Evolutionary conservation across 2,329 filamentous ascomycete species (phyloP), one percentile per base, ranked within the genome.

Genomic region (Venturiaceae sp.): DNA sequence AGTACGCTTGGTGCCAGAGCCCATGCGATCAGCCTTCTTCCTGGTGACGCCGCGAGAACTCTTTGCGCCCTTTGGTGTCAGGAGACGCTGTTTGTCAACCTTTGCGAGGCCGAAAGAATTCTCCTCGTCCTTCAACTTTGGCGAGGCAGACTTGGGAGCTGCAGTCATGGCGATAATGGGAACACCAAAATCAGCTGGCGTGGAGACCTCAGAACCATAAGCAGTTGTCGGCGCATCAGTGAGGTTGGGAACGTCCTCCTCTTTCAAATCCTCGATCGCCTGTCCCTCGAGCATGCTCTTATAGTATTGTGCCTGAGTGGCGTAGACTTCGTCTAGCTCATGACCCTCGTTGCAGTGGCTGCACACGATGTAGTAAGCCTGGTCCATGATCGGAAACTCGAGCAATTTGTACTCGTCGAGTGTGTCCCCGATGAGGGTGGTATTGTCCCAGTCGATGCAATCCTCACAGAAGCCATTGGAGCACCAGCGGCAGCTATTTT

Each of bases 391-490:
- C 0, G 65, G 66, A 58, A 78, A 80, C 0, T 72, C 74, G 1
- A 82, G 68, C n/a, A 78, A 62, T 58, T 82, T 75, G 56, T 78
- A 80, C 63, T 83, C 80, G 1, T 75, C 72, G 0, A 83, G 67
- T 14, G 74, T 76, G 26, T 80, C 75, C 9, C 78, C 81, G 13
- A 84, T 65, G 0, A 84, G 74, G 3, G 71, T 70, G 0, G 75
- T 74, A 2, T 71, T 69, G 3, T 78, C 72, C 69, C 78, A 83
- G 53, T 83, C 75, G 0, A 84, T 65, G 63, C 82, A 84, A 47
- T 83, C 78, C 58, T 85, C 82, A 63, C 82, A 85, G 63, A 75
- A 83, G 0, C 77, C 80, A 2, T 69, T 68, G 30, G 78, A 75
- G 61, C 82, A 85, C 72, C 75, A 81, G 8, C 79, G 72, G 64